A percentile compares a stretch with the other conserved stretches of the same genome.
phyloP scores from a whole-genome alignment of 495 filamentous ascomycete genomes.

The Podospora pseudopauciseta region DNA sequence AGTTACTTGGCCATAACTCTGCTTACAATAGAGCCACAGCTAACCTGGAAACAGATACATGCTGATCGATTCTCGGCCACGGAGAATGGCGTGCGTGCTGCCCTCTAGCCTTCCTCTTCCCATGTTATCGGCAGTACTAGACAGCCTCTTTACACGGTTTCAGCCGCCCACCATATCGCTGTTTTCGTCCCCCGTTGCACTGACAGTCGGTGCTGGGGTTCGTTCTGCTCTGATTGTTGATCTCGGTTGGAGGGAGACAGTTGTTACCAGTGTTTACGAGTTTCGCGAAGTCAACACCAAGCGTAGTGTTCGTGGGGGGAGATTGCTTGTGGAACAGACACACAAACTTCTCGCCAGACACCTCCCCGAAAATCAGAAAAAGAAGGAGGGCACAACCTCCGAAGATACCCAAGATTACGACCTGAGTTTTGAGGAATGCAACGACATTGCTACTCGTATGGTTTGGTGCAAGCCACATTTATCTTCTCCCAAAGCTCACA shows the following conservation, averaged over 20 bases:
- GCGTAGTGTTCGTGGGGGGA: constrained; percentile 71
- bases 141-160: constrained; percentile 73
- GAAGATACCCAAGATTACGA: constrained; percentile 19
- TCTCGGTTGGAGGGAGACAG: constrained; percentile 86
- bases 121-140: constrained; percentile 67
- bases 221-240: constrained; percentile 80
- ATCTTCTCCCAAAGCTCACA: constrained; percentile 9
- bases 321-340: constrained; percentile 62
- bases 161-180: constrained; percentile 79
- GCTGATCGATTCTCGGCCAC: constrained; percentile 71
- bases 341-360: constrained; percentile 56
- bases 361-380: constrained; percentile 23
- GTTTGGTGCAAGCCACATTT: constrained; percentile 63
- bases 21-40: neutral
- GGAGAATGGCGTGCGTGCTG: constrained; percentile 65
- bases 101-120: constrained; percentile 76
- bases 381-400: constrained; percentile 9
- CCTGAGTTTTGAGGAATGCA: constrained; percentile 69
- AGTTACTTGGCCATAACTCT: constrained; percentile 6
- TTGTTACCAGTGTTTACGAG: constrained; percentile 79
- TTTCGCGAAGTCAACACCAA: constrained; percentile 69
- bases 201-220: constrained; percentile 72
- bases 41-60: constrained; percentile 52
- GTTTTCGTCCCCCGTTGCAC: constrained; percentile 67
- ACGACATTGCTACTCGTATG: constrained; percentile 69